Base-by-base conservation (phyloP, 371 early-diverging fungal genomes). In the Synchytrium microbalum region DNA sequence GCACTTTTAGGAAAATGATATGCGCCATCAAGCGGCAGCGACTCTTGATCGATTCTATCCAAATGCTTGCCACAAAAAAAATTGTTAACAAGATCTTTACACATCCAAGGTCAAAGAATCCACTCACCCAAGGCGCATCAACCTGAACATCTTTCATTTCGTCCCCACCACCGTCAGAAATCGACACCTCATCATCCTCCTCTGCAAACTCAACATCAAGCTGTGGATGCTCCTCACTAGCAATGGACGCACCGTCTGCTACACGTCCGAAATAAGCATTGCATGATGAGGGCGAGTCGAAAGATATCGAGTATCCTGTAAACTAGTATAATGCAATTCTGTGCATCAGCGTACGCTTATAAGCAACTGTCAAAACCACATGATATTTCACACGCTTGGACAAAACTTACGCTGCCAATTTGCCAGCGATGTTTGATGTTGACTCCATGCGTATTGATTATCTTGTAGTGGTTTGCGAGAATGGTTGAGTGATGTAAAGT, bases 21-120 rank as follows among this genome's bases (percentile, higher is more conserved):
- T 5, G 26, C 14, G 1, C 64, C 58, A 57, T 69, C 64, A 32
- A 69, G 38, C 1, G 69, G 69, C 1, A 69, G 61, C 1, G 27
- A 31, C 38, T 10, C 58, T 59, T 71, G 71, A 53, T 71, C 71
- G 55, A 71, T 66, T 8, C 71, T 3, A 52, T 71, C 71, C 29
- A 71, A 60, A 26, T 65, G 62, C 71, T 67, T n/a, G n/a, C 29
- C 24, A 16, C 23, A 54, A 23, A 61, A 5, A 13, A 1, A 27
- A 5, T 3, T 19, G 30, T 8, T 28, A 51, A 56, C 16, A 32
- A 16, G 14, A 31, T 55, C n/a, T 29, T 1, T 8, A 14, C n/a
- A n/a, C n/a, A n/a, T n/a, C n/a, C n/a, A n/a, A n/a, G n/a, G n/a
- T n/a, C n/a, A n/a, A n/a, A n/a, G n/a, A n/a, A n/a, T n/a, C n/a